Evolutionary conservation across 495 filamentous ascomycete genomes (phyloP).

Genomic region (Daldinia childiae): DNA sequence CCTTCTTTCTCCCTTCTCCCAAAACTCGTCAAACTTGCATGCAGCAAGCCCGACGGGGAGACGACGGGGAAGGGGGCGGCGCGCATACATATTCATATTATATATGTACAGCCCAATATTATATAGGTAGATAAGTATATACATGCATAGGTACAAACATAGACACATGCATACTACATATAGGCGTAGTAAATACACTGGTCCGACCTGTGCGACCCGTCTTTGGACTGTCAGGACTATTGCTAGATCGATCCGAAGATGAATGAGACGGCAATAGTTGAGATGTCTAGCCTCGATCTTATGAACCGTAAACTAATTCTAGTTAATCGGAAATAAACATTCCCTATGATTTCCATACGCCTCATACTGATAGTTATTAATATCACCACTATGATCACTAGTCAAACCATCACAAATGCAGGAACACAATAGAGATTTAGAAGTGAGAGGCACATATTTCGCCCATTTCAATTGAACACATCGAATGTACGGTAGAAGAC

Average conservation of each 20-base stretch:
- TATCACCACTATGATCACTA: background rate
- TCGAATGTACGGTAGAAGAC: constrained; percentile 41
- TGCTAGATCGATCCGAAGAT: background rate
- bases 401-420: background rate
- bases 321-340: background rate
- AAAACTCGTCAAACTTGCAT: background rate
- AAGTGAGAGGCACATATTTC: constrained; percentile 39
- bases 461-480: constrained; percentile 38
- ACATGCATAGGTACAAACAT: background rate
- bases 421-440: background rate
- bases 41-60: background rate
- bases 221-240: background rate
- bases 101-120: too few relatives aligned
- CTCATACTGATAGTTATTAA: background rate
- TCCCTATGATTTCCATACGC: background rate
- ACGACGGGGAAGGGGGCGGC: background rate
- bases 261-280: background rate
- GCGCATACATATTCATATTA: background rate
- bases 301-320: background rate
- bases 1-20: background rate
- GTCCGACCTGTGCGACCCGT: background rate
- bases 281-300: background rate
- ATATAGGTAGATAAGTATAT: too few relatives aligned
- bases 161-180: background rate
- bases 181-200: background rate